A percentile compares a stretch with the other conserved stretches of the same genome.
These are phyloP conservation scores for Hippophae tibetana DNA, from an alignment of 306 rosid genomes.

Conservation along the genomic window DNA sequence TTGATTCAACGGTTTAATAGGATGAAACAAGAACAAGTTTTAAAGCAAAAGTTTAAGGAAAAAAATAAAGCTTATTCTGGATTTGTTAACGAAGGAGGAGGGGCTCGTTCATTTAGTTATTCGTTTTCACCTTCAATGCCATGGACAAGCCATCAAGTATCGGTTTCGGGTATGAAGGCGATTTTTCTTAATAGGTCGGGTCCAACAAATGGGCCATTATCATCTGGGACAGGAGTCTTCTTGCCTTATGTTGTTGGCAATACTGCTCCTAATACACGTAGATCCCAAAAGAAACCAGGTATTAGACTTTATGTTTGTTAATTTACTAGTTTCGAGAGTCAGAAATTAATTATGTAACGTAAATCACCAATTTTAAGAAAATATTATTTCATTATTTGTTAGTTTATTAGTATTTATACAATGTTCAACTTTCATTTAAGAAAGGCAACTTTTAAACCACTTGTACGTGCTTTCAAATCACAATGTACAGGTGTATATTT, in stretches of 20 bases:
- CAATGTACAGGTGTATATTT: too few relatives aligned
- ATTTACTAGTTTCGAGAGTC: too few relatives aligned
- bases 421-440: neutral
- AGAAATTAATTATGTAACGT: too few relatives aligned
- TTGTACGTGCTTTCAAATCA: too few relatives aligned
- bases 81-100: conserved; percentile 2
- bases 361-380: too few relatives aligned
- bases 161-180: conserved; percentile 31
- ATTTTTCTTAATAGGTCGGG: conserved; percentile 31
- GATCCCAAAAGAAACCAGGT: conserved; percentile 36
- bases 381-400: neutral
- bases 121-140: neutral
- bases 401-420: neutral
- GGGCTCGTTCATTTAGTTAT: conserved; percentile 2
- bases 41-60: conserved; percentile 10
- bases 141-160: conserved; percentile 1
- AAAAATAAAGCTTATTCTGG: neutral
- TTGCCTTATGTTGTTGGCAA: conserved; percentile 33
- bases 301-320: neutral
- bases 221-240: conserved; percentile 80
- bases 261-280: conserved; percentile 3
- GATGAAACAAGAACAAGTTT: conserved; percentile 24
- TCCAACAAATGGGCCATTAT: conserved; percentile 16
- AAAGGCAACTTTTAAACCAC: too few relatives aligned
- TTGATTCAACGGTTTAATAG: conserved; percentile 11